Evolutionary conservation across 176 grass and related monocot genomes (phyloP).

Genomic region (Areca catechu): DNA sequence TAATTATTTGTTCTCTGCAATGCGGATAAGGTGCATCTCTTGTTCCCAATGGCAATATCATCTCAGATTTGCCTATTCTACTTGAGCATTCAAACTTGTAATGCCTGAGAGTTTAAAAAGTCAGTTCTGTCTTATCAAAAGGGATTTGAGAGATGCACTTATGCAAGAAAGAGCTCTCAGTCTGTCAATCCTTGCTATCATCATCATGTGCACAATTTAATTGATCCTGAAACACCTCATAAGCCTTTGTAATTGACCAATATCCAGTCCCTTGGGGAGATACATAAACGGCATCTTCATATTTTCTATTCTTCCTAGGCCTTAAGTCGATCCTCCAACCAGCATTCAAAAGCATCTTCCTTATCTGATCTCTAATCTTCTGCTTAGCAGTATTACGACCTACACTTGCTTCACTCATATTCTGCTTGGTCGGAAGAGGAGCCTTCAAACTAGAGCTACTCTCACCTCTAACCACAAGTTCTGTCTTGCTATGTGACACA

Average conservation of each 20-base stretch:
- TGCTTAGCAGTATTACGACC: slow-evolving; percentile 43
- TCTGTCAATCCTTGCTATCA: slow-evolving; percentile 22
- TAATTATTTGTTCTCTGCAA: too few relatives aligned
- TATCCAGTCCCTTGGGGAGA: slow-evolving; percentile 69
- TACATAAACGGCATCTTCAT: slow-evolving; percentile 80
- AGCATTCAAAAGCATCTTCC: slow-evolving; percentile 48
- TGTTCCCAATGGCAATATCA: too few relatives aligned
- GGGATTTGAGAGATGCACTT: too few relatives aligned
- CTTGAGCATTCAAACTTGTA: too few relatives aligned
- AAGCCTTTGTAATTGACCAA: slow-evolving; percentile 99
- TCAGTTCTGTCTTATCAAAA: too few relatives aligned
- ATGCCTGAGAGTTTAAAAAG: too few relatives aligned
- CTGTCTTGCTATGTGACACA: neutral
- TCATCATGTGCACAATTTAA: slow-evolving; percentile 28
- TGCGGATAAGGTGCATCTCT: too few relatives aligned
- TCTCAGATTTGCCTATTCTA: too few relatives aligned
- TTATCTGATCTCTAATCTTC: slow-evolving; percentile 71
- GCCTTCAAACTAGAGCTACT: slow-evolving; percentile 1
- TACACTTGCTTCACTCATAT: slow-evolving; percentile 37
- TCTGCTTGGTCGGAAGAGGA: slow-evolving; percentile 18
- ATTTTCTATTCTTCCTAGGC: slow-evolving; percentile 52
- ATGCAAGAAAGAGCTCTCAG: too few relatives aligned
- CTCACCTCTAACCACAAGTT: neutral
- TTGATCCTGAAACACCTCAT: slow-evolving; percentile 67
- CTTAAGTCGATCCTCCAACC: slow-evolving; percentile 87